These are phyloP conservation scores for Sicyos baderoa DNA, from an alignment of 306 rosid genomes.

Conservation along the genomic window DNA sequence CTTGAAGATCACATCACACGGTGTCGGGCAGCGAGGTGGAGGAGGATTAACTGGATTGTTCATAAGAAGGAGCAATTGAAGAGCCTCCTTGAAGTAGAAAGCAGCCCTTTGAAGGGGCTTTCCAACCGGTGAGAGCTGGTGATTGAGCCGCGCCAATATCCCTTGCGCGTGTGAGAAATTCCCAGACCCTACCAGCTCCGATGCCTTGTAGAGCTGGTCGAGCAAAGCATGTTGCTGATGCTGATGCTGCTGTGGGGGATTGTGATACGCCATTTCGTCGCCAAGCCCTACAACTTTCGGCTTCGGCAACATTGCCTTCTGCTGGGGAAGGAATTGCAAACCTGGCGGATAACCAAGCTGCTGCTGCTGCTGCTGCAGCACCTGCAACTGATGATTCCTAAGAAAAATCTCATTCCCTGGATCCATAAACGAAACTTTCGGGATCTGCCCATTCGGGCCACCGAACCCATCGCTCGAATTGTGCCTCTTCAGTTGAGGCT, in stretches of 20 bases:
- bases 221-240: slow-evolving; percentile 28
- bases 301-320: slow-evolving; percentile 27
- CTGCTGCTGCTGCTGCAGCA: slow-evolving; percentile 23
- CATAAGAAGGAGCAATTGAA: slow-evolving; percentile 31
- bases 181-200: slow-evolving; percentile 41
- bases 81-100: slow-evolving; percentile 49
- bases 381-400: slow-evolving; percentile 27
- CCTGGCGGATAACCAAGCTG: slow-evolving; percentile 30
- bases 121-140: slow-evolving; percentile 46
- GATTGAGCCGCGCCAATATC: slow-evolving; percentile 59
- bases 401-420: slow-evolving; percentile 27
- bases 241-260: slow-evolving; percentile 25
- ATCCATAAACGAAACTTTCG: slow-evolving; percentile 27
- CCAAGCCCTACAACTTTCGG: slow-evolving; percentile 21
- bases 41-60: slow-evolving; percentile 28
- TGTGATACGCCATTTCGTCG: slow-evolving; percentile 17
- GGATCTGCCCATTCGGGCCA: slow-evolving; percentile 27
- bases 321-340: slow-evolving; percentile 35
- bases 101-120: slow-evolving; percentile 47
- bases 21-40: slow-evolving; percentile 28
- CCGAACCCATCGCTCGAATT: slow-evolving; percentile 23
- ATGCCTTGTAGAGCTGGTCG: slow-evolving; percentile 44
- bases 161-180: slow-evolving; percentile 39
- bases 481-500: slow-evolving; percentile 35
- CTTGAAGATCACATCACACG: slow-evolving; percentile 37